These are phyloP conservation scores for Fusarium ambrosium DNA, from an alignment of 2,329 filamentous ascomycete genomes.

Conservation along the genomic window DNA sequence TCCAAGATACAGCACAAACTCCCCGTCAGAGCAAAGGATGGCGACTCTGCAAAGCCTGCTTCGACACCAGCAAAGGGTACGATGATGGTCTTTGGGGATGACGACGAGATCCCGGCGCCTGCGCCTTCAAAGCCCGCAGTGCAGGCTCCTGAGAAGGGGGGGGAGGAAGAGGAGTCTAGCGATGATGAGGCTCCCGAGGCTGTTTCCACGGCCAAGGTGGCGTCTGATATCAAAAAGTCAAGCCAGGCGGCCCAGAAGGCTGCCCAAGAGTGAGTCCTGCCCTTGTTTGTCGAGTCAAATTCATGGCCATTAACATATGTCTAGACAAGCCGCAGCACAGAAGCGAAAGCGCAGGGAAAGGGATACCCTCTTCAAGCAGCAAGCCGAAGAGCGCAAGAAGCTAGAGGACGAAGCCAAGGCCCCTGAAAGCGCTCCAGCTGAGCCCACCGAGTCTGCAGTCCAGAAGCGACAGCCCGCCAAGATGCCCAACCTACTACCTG, in stretches of 20 bases:
- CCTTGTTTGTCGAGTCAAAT: background rate
- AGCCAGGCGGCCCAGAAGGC: conserved; percentile 63
- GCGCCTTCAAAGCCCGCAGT: conserved; percentile 26
- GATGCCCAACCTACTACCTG: conserved; percentile 63
- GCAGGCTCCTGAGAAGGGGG: conserved; percentile 45
- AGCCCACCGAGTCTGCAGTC: conserved; percentile 15
- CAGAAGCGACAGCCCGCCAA: conserved; percentile 51
- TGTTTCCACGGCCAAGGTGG: conserved; percentile 66
- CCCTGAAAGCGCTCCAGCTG: conserved; percentile 24
- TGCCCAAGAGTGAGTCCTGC: conserved; percentile 62
- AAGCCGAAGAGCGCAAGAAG: conserved; percentile 65
- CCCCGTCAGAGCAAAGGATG: conserved; percentile 53
- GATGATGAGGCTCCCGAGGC: conserved; percentile 71
- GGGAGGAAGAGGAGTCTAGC: conserved; percentile 50
- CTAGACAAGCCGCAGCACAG: conserved; percentile 63
- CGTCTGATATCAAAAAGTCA: conserved; percentile 61
- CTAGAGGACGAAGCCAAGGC: conserved; percentile 44
- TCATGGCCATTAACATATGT: conserved; percentile 18
- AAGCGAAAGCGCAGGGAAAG: conserved; percentile 70
- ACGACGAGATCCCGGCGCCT: conserved; percentile 41
- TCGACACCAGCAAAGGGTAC: conserved; percentile 41
- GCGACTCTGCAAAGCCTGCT: conserved; percentile 29
- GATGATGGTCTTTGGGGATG: conserved; percentile 53
- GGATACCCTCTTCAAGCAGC: conserved; percentile 67
- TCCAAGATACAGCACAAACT: conserved; percentile 48